phyloP scores from a whole-genome alignment of 495 filamentous ascomycete species.

The Opeltia flavorubescens region DNA sequence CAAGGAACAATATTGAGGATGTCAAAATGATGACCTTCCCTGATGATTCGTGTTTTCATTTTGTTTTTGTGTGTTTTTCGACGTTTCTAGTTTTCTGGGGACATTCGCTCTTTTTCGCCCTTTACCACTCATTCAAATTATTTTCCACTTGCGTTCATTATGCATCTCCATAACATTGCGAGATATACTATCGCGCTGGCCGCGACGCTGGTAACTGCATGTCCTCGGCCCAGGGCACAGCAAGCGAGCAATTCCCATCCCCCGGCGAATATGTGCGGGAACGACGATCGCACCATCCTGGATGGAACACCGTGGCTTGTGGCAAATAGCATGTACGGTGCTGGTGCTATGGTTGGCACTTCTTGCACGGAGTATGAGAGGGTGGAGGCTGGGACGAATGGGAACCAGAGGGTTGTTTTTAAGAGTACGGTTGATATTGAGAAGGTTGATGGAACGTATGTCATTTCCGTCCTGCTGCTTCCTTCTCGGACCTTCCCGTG shows the following conservation, averaged over 20 bases:
- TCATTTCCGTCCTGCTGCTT: background rate
- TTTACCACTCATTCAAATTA: too few species aligned
- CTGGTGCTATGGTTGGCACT: constrained; percentile 15
- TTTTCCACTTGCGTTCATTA: too few species aligned
- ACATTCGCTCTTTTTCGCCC: too few species aligned
- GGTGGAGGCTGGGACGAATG: constrained; percentile 10
- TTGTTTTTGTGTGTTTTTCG: too few species aligned
- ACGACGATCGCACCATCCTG: constrained; percentile 19
- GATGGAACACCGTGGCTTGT: constrained; percentile 25
- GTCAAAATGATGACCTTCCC: too few species aligned
- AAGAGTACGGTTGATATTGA: constrained; percentile 19
- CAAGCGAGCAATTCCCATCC: background rate
- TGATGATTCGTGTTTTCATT: too few species aligned
- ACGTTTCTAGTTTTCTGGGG: too few species aligned
- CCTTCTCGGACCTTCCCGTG: too few species aligned
- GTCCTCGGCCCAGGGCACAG: background rate
- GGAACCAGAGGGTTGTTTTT: constrained; percentile 18
- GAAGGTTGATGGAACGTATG: constrained; percentile 16
- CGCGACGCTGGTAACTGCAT: too few species aligned
- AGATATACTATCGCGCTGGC: too few species aligned
- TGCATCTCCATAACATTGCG: too few species aligned
- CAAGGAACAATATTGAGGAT: too few species aligned
- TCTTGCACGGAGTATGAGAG: constrained; percentile 25
- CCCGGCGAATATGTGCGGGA: constrained; percentile 17
- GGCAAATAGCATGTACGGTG: constrained; percentile 27